phyloP scores from a whole-genome alignment of 495 filamentous ascomycete genomes.

The Glonium stellatum region DNA sequence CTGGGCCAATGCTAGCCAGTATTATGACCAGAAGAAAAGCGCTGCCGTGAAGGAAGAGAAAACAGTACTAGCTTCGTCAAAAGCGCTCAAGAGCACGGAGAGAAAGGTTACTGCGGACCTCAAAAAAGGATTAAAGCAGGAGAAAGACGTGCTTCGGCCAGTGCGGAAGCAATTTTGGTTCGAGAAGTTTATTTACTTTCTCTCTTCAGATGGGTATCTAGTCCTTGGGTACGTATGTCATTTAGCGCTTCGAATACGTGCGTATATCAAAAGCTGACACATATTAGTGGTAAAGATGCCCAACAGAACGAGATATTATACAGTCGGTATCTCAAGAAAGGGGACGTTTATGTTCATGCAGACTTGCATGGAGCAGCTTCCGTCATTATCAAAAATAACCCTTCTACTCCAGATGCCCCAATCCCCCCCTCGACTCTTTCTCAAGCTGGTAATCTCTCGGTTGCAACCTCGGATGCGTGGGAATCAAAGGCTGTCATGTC shows the following conservation, averaged over 20 bases:
- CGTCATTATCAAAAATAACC: constrained; percentile 79
- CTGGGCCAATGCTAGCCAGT: constrained; percentile 84
- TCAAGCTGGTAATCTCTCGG: constrained; percentile 77
- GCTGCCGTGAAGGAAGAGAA: constrained; percentile 82
- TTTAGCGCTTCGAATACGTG: not conserved
- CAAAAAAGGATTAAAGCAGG: constrained; percentile 79
- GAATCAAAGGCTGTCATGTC: constrained; percentile 92
- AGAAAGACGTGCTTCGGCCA: constrained; percentile 80
- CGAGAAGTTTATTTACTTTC: constrained; percentile 91
- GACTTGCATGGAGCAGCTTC: constrained; percentile 78
- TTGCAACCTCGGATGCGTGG: constrained; percentile 83
- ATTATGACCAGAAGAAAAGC: constrained; percentile 79
- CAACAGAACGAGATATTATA: constrained; percentile 92
- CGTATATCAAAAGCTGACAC: not conserved
- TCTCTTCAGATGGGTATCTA: constrained; percentile 92
- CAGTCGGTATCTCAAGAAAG: constrained; percentile 71
- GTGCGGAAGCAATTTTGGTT: constrained; percentile 85
- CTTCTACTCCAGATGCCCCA: constrained; percentile 64
- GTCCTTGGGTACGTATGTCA: constrained; percentile 48
- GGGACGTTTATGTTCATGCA: constrained; percentile 87
- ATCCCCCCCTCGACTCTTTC: constrained; percentile 86
- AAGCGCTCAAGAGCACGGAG: constrained; percentile 82
- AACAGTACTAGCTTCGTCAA: constrained; percentile 72
- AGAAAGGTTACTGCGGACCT: constrained; percentile 80
- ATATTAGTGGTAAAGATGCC: constrained; percentile 60